Conservation (phyloP, 1,284 basidiomycete genomes). For the Ceraceosorus bombacis region DNA sequence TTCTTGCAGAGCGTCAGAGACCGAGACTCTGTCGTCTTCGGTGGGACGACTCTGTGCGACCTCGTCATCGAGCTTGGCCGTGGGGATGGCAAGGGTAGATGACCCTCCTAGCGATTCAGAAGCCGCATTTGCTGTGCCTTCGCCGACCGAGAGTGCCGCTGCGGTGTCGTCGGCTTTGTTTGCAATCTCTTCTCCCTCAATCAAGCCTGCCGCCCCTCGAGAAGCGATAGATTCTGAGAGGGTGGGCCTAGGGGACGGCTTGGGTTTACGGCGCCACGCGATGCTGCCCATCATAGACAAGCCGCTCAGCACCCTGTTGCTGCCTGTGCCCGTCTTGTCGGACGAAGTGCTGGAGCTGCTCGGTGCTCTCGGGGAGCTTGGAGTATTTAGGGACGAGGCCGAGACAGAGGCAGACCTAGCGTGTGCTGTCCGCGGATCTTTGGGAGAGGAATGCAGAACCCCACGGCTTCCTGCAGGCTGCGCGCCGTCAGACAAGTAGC, state of each 20-base stretch:
- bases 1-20: too few species aligned
- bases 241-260: neutral
- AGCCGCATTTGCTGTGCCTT: too few species aligned
- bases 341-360: too few species aligned
- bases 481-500: slow-evolving; percentile 10
- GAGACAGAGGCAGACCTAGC: slow-evolving; percentile 9
- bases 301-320: neutral
- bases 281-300: slow-evolving; percentile 15
- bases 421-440: neutral
- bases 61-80: too few species aligned
- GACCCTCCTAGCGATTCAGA: too few species aligned
- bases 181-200: neutral
- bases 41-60: too few species aligned
- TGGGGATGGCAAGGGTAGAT: too few species aligned
- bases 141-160: slow-evolving; percentile 1
- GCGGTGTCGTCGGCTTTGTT: slow-evolving; percentile 1
- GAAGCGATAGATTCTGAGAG: slow-evolving; percentile 13
- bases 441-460: too few species aligned
- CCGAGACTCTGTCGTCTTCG: too few species aligned
- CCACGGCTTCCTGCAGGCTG: too few species aligned
- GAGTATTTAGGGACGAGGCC: neutral
- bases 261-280: slow-evolving; percentile 14
- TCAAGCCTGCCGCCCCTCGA: neutral
- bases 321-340: too few species aligned
- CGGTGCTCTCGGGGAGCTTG: too few species aligned